phyloP scores from a whole-genome alignment of 2,329 filamentous ascomycete species.

The Hypoxylon sp. region DNA sequence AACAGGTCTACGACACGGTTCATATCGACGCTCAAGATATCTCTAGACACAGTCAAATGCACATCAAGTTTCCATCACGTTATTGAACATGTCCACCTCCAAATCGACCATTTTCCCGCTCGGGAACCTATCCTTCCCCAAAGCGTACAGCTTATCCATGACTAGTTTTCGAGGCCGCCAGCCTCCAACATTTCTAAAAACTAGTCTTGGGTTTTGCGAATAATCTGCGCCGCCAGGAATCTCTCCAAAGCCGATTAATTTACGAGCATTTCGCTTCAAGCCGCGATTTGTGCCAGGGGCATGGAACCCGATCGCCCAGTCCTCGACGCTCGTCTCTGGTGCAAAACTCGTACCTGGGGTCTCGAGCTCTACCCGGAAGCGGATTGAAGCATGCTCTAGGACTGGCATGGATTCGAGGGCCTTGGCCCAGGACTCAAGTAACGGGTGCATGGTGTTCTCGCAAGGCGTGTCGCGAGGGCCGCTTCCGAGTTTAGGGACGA shows the following conservation, averaged over 20 bases:
- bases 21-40: not conserved
- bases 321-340: not conserved
- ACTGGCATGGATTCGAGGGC: conserved; percentile 18
- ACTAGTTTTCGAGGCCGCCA: conserved; percentile 12
- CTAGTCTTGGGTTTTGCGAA: conserved; percentile 1
- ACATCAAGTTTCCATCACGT: not conserved
- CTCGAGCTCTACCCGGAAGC: conserved; percentile 1
- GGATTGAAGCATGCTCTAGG: conserved; percentile 8
- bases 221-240: not conserved
- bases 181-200: not conserved
- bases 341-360: not conserved
- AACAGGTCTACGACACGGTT: not conserved
- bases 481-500: not conserved
- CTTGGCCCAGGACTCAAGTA: conserved; percentile 26
- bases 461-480: not conserved
- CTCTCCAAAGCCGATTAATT: not conserved
- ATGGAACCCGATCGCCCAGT: conserved; percentile 4
- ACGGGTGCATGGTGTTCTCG: conserved; percentile 16
- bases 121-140: not conserved
- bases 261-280: not conserved
- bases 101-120: not conserved
- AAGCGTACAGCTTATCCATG: conserved; percentile 1
- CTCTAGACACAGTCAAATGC: not conserved
- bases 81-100: not conserved
- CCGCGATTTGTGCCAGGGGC: not conserved